Evolutionary conservation across 352 stramenopile genomes (phyloP).

Genomic region (Phytopythium oedochilum): DNA sequence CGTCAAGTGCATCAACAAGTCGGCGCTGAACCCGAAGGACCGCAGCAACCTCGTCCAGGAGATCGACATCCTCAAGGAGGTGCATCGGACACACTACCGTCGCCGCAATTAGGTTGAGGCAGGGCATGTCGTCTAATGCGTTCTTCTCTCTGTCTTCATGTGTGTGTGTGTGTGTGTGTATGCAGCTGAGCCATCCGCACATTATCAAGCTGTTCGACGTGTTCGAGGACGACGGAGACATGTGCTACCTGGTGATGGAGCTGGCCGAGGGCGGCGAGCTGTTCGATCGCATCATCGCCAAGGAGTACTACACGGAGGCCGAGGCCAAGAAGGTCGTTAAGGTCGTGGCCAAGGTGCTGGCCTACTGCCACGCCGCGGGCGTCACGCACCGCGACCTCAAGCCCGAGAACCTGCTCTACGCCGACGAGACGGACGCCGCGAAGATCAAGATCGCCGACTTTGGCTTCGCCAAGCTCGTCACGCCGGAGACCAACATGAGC

Average conservation of each 20-base stretch:
- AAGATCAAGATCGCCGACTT: conserved; percentile 95
- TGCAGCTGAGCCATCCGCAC: conserved; percentile 76
- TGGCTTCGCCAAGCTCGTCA: conserved; percentile 82
- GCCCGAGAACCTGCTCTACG: conserved; percentile 95
- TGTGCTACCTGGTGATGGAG: conserved; percentile 90
- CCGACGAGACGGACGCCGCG: conserved; percentile 73
- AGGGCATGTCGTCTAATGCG: too few species aligned
- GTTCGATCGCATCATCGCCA: conserved; percentile 92
- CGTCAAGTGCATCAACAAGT: conserved; percentile 86
- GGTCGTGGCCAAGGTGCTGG: conserved; percentile 80
- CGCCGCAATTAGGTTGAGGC: too few species aligned
- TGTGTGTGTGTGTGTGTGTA: background rate
- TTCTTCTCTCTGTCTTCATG: background rate
- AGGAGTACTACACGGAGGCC: conserved; percentile 89
- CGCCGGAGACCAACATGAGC: conserved; percentile 74
- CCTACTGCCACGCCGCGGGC: conserved; percentile 81
- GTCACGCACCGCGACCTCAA: conserved; percentile 97
- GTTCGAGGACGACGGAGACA: conserved; percentile 62
- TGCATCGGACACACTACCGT: conserved; percentile 11
- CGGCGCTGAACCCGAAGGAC: conserved; percentile 72
- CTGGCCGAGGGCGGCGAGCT: conserved; percentile 85
- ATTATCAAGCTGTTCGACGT: conserved; percentile 88
- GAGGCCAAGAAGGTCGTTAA: conserved; percentile 86
- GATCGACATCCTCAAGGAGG: conserved; percentile 77
- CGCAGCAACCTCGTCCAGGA: conserved; percentile 74